Base-by-base conservation (phyloP, 78 protist species). In the Speleostelium caveatum region DNA sequence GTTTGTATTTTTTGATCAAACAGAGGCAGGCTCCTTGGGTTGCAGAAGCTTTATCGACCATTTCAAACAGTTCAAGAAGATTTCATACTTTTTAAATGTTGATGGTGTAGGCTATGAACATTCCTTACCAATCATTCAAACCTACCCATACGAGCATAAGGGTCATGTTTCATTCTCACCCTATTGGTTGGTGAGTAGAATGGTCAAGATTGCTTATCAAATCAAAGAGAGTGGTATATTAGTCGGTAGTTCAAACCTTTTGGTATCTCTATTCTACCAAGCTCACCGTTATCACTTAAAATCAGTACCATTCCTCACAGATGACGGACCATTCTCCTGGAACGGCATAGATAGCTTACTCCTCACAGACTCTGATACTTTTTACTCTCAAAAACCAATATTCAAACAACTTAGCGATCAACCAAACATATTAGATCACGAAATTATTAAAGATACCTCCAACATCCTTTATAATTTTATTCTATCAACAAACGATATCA, bases 281-380 rank as follows among this genome's bases (percentile, higher is more conserved):
- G 91, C 91, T 0, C 91, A 83, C 38, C 32, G 91, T 24, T 83
- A 83, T 26, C 91, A 83, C 28, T 35, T 83, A 32, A 51, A 10
- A 1, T 69, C 77, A 0, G 21, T 83, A 14, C 42, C 91, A 0
- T 69, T 55, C 32, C 56, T 83, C 66, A 62, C 68, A 12, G 91
- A 83, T 14, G 77, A 67, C 10, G 91, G 91, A 59, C 91, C 91
- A 7, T 83, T 83, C 35, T 36, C 73, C 6, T 83, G 91, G 91
- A 38, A 72, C 7, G 65, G 72, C 2, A 73, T 83, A 7, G 75
- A 69, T 4, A 55, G 73, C 3, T 3, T 83, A 3, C 19, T 83
- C 26, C 10, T 83, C 19, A 79, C 89, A 2, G 89, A 79, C 26
- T 24, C 55, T 2, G 89, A 79, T 68, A 28, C 16, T n/a, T 79